Percentiles rank a stretch among this genome's conserved stretches.
Conservation (phyloP, 164 flowering plant genomes). For the Magnolia sinica region DNA sequence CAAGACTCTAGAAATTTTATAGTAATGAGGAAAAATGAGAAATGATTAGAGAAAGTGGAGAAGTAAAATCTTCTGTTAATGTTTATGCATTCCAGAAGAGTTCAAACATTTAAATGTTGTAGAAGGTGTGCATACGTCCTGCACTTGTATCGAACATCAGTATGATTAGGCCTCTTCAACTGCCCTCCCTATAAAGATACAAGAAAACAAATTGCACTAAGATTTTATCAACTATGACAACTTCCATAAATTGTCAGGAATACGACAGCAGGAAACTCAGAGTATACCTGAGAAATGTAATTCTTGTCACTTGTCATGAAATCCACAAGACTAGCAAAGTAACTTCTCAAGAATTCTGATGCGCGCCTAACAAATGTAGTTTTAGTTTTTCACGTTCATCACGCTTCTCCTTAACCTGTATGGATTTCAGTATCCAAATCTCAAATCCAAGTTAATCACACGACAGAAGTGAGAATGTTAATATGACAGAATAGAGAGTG, state of each 20-base stretch:
- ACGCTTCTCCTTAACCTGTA: slow-evolving; percentile 88
- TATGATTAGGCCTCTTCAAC: slow-evolving; percentile 98
- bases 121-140: slow-evolving; percentile 98
- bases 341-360: slow-evolving; percentile 89
- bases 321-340: slow-evolving; percentile 95
- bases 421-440: slow-evolving; percentile 3
- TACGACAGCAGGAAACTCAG: slow-evolving; percentile 6
- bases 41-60: slow-evolving; percentile 3
- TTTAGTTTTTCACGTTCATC: slow-evolving; percentile 86
- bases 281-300: slow-evolving; percentile 86
- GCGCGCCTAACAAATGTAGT: slow-evolving; percentile 85
- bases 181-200: slow-evolving; percentile 73
- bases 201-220: slow-evolving; percentile 12
- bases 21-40: not conserved
- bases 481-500: too few species aligned
- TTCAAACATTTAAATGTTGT: slow-evolving; percentile 87
- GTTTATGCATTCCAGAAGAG: not conserved
- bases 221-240: slow-evolving; percentile 1
- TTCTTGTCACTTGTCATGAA: slow-evolving; percentile 97
- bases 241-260: not conserved
- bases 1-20: slow-evolving; percentile 66
- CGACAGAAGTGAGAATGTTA: too few species aligned
- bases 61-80: not conserved
- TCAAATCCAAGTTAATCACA: not conserved
- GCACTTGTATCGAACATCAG: slow-evolving; percentile 95